A percentile compares a stretch with the other conserved stretches of the same genome.
Conservation (phyloP, 306 rosid species). For the Adenanthera pavonina region DNA sequence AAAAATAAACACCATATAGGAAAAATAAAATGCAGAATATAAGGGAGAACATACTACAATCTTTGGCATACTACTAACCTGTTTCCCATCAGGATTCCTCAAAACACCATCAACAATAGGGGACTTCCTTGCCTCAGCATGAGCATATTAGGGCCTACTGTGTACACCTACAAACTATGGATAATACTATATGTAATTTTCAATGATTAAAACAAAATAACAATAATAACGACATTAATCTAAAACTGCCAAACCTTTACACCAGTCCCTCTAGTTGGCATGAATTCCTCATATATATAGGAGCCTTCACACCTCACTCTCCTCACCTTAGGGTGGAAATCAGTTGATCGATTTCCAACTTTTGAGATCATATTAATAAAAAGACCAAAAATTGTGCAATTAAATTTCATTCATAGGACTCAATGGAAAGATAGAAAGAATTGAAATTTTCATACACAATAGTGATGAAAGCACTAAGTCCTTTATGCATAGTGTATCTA, state of each 20-base stretch:
- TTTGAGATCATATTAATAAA: conserved; percentile 51
- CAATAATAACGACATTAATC: not conserved
- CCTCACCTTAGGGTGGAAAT: conserved; percentile 92
- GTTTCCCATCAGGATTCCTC: conserved; percentile 99
- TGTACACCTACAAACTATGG: conserved; percentile 68
- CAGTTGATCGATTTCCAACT: conserved; percentile 98
- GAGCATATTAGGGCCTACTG: conserved; percentile 97
- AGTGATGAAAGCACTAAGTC: no score
- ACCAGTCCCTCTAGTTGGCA: conserved; percentile 99
- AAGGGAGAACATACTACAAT: conserved; percentile 24
- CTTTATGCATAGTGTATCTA: no score
- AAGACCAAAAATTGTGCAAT: conserved; percentile 24
- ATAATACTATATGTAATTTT: conserved; percentile 1
- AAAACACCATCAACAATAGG: conserved; percentile 99
- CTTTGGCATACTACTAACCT: conserved; percentile 59
- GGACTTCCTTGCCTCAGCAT: conserved; percentile 99
- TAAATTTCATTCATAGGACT: conserved; percentile 32
- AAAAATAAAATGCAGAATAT: conserved; percentile 36
- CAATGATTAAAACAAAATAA: not conserved
- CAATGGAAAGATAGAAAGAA: not conserved
- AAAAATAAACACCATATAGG: no score
- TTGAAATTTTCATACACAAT: no score
- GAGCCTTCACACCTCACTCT: conserved; percentile 98
- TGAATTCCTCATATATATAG: conserved; percentile 94
- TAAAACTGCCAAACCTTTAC: conserved; percentile 75